Percentiles rank a stretch among this genome's conserved stretches.
Evolutionary conservation across 108 stramenopile species (phyloP).

Genomic region (Cyclotella cryptica): DNA sequence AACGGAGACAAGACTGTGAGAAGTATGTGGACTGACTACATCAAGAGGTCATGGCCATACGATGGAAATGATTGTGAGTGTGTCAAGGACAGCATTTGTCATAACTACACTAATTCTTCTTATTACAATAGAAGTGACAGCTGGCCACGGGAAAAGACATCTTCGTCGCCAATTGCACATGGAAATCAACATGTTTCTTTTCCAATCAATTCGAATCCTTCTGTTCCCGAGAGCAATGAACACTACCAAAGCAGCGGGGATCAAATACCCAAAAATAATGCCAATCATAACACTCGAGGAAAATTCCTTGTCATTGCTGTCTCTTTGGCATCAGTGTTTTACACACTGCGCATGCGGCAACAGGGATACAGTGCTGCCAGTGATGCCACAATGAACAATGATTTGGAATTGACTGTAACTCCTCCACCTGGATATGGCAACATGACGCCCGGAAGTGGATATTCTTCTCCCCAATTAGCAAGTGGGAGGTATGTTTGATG

Average conservation of each 20-base stretch:
- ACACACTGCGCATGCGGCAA: not conserved
- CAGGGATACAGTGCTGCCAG: conserved; percentile 13
- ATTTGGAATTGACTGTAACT: conserved; percentile 29
- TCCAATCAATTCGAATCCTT: conserved; percentile 1
- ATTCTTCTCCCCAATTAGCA: conserved; percentile 16
- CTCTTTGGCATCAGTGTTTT: conserved; percentile 3
- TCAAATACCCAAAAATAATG: not conserved
- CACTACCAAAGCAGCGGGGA: not conserved
- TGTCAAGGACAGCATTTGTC: conserved; percentile 1
- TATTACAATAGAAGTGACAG: not conserved
- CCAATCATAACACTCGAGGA: not conserved
- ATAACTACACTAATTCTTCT: not conserved
- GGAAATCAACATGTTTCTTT: conserved; percentile 14
- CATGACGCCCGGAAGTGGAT: conserved; percentile 18
- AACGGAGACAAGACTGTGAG: conserved; percentile 21
- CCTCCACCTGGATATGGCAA: conserved; percentile 20
- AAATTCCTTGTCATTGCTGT: conserved; percentile 9
- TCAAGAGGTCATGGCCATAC: conserved; percentile 27
- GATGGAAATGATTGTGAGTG: conserved; percentile 42
- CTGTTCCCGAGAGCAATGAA: not conserved
- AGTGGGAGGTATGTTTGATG: conserved; percentile 32
- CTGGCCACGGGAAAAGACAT: not conserved
- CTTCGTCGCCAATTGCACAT: conserved; percentile 9
- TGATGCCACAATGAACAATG: conserved; percentile 12
- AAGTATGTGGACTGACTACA: conserved; percentile 34